Evolutionary conservation across 306 rosid species (phyloP).

Genomic region (Gleditsia sinensis): DNA sequence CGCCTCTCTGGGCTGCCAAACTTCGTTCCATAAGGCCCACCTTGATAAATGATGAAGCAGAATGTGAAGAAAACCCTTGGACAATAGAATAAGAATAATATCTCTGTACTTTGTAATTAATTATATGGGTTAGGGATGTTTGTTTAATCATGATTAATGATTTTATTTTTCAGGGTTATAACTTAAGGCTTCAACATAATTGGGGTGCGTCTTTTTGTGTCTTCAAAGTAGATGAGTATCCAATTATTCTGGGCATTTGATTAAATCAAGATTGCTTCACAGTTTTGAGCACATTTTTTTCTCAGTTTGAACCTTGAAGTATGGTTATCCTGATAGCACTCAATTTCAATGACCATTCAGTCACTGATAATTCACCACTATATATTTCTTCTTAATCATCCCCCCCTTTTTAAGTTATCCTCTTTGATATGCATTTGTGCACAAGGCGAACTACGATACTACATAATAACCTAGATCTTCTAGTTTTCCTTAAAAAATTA

Average conservation of each 20-base stretch:
- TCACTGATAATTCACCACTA: not conserved
- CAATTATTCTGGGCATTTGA: slow-evolving; percentile 25
- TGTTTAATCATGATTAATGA: not conserved
- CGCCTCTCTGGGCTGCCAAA: slow-evolving; percentile 60
- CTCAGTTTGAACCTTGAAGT: not conserved
- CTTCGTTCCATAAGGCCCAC: slow-evolving; percentile 68
- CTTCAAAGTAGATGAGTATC: not conserved
- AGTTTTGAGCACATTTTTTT: not conserved
- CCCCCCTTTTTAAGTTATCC: not conserved
- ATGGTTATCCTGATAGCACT: not conserved
- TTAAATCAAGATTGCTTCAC: not conserved
- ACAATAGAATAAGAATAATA: slow-evolving; percentile 23
- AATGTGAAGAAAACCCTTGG: not conserved
- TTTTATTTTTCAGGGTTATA: slow-evolving; percentile 9
- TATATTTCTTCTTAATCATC: not conserved
- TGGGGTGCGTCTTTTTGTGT: not conserved
- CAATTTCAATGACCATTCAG: not conserved
- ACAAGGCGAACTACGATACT: not conserved
- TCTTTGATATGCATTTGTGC: not conserved
- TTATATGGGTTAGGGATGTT: not conserved
- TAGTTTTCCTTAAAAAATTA: not conserved
- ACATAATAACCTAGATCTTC: not conserved
- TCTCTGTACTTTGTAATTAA: not conserved
- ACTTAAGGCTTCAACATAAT: slow-evolving; percentile 5
- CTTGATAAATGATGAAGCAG: slow-evolving; percentile 46